Base-by-base conservation (phyloP, 108 stramenopile species). In the Seminavis robusta region DNA sequence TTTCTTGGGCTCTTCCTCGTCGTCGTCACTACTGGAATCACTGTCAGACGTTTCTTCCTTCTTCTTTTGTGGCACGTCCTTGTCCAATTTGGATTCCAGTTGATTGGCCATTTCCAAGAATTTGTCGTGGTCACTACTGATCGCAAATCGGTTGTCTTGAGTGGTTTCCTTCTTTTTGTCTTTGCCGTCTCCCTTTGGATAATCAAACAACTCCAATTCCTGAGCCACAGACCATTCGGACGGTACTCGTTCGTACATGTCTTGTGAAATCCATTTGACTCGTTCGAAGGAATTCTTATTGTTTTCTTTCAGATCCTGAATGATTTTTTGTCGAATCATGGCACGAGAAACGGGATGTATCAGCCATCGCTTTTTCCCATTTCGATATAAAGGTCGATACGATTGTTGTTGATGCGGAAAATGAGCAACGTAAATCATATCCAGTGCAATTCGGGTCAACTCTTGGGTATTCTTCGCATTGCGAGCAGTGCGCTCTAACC, bases 351-450 rank as follows among this genome's bases (percentile, higher is more conserved):
- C n/a, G n/a, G n/a, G n/a, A n/a, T n/a, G n/a, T n/a, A n/a, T n/a
- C n/a, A n/a, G n/a, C n/a, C n/a, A n/a, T n/a, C n/a, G n/a, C n/a
- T n/a, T n/a, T n/a, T n/a, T 64, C 30, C 85, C 83, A 38, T 72
- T 61, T 28, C 56, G 46, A 58, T 82, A 92, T 20, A 92, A 52
- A 24, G 84, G 61, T 69, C 86, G 77, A 51, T 92, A 92, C 41
- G n/a, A n/a, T 74, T 88, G 56, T 61, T 68, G 42, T 52, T 80
- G 73, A 15, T 73, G 55, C 1, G 90, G 86, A 58, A 68, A 83
- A 56, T 84, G 83, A 1, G 84, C 86, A 8, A 88, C 81, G 41
- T 92, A 92, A 13, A 86, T 68, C 63, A 85, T 71, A 70, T 92
- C 86, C 71, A 87, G 50, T 27, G 71, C 79, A 39, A 86, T 73